Conservation (phyloP, 139 green algal species). For the Tetradesmus lagerheimii region DNA sequence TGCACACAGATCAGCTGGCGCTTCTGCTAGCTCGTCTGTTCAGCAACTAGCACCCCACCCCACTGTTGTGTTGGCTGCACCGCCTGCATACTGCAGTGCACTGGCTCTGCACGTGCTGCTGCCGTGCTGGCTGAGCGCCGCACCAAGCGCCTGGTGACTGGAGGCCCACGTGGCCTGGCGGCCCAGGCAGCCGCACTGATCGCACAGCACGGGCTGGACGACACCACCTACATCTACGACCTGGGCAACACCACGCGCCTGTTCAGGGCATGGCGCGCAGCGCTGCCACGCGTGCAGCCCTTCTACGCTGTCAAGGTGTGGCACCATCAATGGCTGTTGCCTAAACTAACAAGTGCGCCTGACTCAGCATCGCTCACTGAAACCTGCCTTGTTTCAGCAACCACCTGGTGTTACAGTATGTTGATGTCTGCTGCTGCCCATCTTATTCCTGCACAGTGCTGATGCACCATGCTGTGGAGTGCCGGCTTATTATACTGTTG, state of each 20-base stretch:
- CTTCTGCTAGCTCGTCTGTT: no score
- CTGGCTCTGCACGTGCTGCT: slow-evolving; percentile 29
- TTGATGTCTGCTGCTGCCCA: no score
- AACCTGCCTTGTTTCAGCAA: no score
- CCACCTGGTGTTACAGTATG: no score
- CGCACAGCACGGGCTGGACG: slow-evolving; percentile 34
- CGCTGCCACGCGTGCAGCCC: slow-evolving; percentile 85
- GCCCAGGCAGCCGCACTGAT: slow-evolving; percentile 17
- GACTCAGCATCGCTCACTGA: no score
- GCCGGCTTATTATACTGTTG: slow-evolving; percentile 57
- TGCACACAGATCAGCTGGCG: no score
- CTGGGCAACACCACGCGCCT: slow-evolving; percentile 49
- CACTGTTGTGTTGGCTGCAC: background rate
- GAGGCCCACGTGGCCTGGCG: slow-evolving; percentile 32
- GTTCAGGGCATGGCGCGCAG: slow-evolving; percentile 43
- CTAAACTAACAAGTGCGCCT: no score
- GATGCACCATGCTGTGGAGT: no score
- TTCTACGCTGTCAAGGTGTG: slow-evolving; percentile 93
- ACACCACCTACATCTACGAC: slow-evolving; percentile 53
- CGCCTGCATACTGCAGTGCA: slow-evolving; percentile 23
- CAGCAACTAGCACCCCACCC: no score
- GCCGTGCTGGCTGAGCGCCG: slow-evolving; percentile 29
- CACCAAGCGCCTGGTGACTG: slow-evolving; percentile 7
- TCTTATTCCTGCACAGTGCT: no score
- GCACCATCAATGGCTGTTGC: no score